phyloP scores from a whole-genome alignment of 306 rosid genomes.

The Rosa multiflora region DNA sequence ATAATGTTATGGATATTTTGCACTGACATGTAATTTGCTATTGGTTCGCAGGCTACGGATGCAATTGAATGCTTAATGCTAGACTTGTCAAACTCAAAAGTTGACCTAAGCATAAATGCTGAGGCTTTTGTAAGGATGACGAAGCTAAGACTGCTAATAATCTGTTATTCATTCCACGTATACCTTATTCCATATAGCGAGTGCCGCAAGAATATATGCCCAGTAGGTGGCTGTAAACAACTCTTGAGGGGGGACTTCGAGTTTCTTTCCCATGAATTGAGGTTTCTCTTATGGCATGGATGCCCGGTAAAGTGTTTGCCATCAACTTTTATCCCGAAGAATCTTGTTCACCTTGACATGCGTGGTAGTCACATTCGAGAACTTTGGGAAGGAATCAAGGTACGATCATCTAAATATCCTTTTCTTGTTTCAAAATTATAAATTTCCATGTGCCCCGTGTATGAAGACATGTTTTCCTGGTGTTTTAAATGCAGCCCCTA shows the following conservation, averaged over 20 bases:
- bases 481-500: conserved; percentile 5
- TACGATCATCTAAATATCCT: no score
- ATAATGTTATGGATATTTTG: no score
- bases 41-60: conserved; percentile 9
- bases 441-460: background rate
- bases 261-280: conserved; percentile 5
- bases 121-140: conserved; percentile 23
- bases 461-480: background rate
- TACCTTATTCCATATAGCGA: no score
- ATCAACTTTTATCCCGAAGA: no score
- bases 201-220: no score
- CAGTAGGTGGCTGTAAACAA: background rate
- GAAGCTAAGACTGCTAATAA: conserved; percentile 22
- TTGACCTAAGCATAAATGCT: background rate
- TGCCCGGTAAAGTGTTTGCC: background rate
- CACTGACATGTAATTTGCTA: background rate
- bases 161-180: background rate
- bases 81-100: background rate
- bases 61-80: conserved; percentile 17
- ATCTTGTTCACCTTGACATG: no score
- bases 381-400: no score
- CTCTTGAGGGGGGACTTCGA: background rate
- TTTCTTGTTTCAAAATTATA: no score
- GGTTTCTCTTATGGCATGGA: conserved; percentile 16
- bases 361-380: no score